Percentiles rank a stretch among this genome's conserved stretches.
Evolutionary conservation across 192 early-diverging fungal genomes (phyloP).

Genomic region (Funneliformis geosporum): DNA sequence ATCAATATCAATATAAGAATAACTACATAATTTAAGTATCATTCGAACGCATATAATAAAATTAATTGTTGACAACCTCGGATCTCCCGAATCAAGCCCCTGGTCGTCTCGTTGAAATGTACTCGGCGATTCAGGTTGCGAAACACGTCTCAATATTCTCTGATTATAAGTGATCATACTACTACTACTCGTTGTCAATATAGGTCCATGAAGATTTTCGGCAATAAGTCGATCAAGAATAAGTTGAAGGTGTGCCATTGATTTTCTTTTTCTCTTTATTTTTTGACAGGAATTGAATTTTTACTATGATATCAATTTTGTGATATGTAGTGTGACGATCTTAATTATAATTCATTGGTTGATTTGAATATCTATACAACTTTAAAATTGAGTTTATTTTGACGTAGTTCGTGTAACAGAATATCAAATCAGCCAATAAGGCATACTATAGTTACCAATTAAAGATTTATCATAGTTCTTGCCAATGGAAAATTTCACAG

Average conservation of each 20-base stretch:
- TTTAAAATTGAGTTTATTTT: too few species aligned
- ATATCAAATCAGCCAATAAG: too few species aligned
- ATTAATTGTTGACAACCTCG: constrained; percentile 40
- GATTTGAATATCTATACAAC: too few species aligned
- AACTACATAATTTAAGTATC: neutral
- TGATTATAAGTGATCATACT: neutral
- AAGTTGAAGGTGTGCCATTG: constrained; percentile 46
- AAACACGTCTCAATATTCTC: neutral
- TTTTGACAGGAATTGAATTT: too few species aligned
- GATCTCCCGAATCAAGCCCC: constrained; percentile 60
- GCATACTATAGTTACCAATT: too few species aligned
- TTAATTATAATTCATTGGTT: too few species aligned
- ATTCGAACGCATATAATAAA: neutral
- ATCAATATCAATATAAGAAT: neutral
- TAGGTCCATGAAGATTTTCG: constrained; percentile 67
- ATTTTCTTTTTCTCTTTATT: neutral
- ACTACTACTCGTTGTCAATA: constrained; percentile 39
- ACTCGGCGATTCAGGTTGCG: constrained; percentile 1
- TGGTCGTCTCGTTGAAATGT: constrained; percentile 35
- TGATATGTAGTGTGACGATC: too few species aligned
- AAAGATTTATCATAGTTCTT: too few species aligned
- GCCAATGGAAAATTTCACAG: too few species aligned
- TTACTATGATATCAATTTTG: too few species aligned
- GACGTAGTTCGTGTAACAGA: too few species aligned
- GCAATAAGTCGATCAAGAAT: constrained; percentile 56